Percentiles rank a stretch among this genome's conserved stretches.
phyloP scores from a whole-genome alignment of 768 basidiomycete species.

The Macrolepiota dolichaula region DNA sequence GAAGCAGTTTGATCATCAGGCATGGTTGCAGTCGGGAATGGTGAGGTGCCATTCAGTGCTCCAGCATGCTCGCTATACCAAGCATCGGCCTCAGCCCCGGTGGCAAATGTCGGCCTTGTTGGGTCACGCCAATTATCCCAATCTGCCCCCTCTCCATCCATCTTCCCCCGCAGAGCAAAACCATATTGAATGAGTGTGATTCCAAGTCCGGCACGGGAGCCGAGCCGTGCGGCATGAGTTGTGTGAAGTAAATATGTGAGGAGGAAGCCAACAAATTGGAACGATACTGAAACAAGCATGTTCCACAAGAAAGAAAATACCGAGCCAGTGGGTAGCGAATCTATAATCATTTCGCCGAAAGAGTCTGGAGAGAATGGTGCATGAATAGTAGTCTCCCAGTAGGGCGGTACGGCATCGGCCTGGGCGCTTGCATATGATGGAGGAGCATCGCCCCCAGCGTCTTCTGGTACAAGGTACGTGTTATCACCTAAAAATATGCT shows the following conservation, averaged over 20 bases:
- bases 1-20: conserved; percentile 36
- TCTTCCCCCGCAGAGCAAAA: conserved; percentile 63
- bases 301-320: conserved; percentile 91
- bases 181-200: conserved; percentile 96
- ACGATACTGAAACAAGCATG: conserved; percentile 88
- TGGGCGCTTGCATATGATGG: conserved; percentile 92
- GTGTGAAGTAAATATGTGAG: conserved; percentile 93
- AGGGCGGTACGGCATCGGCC: conserved; percentile 94
- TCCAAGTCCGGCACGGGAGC: conserved; percentile 93
- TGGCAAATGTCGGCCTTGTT: conserved; percentile 38
- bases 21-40: conserved; percentile 18
- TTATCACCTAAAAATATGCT: conserved; percentile 52
- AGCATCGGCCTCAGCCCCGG: conserved; percentile 42
- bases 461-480: conserved; percentile 79
- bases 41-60: conserved; percentile 24
- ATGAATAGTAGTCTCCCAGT: conserved; percentile 98
- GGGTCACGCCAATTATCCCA: conserved; percentile 26
- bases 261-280: conserved; percentile 94
- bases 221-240: conserved; percentile 90
- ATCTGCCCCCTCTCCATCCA: conserved; percentile 33
- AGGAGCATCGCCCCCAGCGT: conserved; percentile 76
- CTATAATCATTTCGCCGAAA: conserved; percentile 83
- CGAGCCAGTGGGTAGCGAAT: conserved; percentile 78
- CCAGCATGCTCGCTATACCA: conserved; percentile 30
- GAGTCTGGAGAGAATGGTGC: conserved; percentile 68